A percentile compares a stretch with the other conserved stretches of the same genome.
Conservation (phyloP, 2,329 filamentous ascomycete species). For the Herpotrichia juniperi region DNA sequence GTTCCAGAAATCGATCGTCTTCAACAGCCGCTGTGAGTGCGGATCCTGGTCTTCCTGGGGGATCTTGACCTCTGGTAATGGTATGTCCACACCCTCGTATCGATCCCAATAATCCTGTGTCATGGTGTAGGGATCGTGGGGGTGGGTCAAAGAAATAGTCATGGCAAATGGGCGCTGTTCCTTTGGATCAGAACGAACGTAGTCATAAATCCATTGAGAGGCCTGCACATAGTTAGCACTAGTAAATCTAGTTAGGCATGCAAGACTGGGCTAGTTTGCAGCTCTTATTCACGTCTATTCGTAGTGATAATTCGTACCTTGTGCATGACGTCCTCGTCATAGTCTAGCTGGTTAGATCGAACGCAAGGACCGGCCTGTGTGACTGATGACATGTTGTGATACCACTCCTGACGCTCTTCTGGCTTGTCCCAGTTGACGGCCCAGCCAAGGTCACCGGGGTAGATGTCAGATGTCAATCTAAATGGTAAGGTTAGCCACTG, state of each 20-base stretch:
- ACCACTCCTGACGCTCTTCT: conserved; percentile 85
- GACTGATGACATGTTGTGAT: conserved; percentile 91
- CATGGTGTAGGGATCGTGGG: conserved; percentile 94
- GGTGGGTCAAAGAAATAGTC: conserved; percentile 92
- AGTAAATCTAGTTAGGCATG: no score
- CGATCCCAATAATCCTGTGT: conserved; percentile 91
- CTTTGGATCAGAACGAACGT: conserved; percentile 77
- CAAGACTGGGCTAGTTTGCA: no score
- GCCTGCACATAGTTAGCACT: conserved; percentile 51
- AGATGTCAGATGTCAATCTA: conserved; percentile 91
- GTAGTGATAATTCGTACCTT: conserved; percentile 59
- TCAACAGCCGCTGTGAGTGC: conserved; percentile 84
- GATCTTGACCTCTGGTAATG: conserved; percentile 78
- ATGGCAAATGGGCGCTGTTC: conserved; percentile 78
- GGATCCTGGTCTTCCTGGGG: conserved; percentile 82
- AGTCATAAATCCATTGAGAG: conserved; percentile 87
- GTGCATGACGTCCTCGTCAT: conserved; percentile 95
- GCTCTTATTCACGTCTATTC: no score
- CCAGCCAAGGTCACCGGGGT: conserved; percentile 94
- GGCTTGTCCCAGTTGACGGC: conserved; percentile 95
- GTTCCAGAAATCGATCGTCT: conserved; percentile 86
- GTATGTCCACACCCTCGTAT: conserved; percentile 88
- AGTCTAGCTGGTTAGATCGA: conserved; percentile 92
- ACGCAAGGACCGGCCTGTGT: conserved; percentile 87
- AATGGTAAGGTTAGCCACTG: not conserved